A percentile compares a stretch with the other conserved stretches of the same genome.
Conservation (phyloP, 768 basidiomycete genomes). For the Trametes villosa region DNA sequence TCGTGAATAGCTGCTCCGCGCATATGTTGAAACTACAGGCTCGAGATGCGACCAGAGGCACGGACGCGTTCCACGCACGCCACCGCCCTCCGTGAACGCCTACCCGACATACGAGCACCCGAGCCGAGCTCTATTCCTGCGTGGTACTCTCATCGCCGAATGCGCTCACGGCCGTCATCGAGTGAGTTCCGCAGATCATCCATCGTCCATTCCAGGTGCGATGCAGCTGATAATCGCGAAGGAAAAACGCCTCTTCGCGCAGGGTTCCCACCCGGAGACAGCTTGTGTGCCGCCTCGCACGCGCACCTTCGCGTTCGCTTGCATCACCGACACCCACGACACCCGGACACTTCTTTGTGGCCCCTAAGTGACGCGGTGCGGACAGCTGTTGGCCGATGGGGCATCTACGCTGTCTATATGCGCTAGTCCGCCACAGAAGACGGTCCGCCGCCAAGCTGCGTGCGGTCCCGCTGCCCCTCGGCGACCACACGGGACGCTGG, state of each 20-base stretch:
- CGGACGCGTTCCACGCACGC: neutral
- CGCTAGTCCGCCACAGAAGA: neutral
- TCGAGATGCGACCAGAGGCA: neutral
- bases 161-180: neutral
- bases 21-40: neutral
- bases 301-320: too few relatives aligned
- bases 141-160: neutral
- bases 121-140: neutral
- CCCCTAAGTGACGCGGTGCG: neutral
- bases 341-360: too few relatives aligned
- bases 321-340: too few relatives aligned
- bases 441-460: neutral
- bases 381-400: neutral
- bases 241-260: neutral
- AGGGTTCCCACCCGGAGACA: neutral
- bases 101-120: neutral
- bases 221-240: slow-evolving; percentile 1
- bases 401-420: neutral
- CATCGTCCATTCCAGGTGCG: neutral
- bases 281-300: too few relatives aligned
- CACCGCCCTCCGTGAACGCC: neutral
- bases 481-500: neutral
- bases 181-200: neutral
- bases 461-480: neutral
- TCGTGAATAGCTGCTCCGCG: neutral